Base-by-base conservation (phyloP, 352 stramenopile species). In the Phytophthora chlamydospora region DNA sequence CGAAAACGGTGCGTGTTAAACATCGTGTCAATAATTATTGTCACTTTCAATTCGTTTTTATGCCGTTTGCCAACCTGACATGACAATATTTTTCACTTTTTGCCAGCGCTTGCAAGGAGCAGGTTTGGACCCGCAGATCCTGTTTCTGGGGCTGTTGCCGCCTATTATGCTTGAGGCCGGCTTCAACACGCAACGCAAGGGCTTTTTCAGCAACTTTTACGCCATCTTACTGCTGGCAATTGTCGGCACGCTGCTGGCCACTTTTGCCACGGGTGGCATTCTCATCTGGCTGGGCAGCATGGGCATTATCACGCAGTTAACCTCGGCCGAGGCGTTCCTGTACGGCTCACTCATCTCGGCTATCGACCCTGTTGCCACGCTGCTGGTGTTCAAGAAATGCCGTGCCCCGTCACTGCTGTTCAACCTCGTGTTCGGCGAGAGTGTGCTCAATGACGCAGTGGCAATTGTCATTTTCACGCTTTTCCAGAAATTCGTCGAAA, bases 371-470 rank as follows among this genome's bases (percentile, higher is more conserved):
- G 91, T 98, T 29, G 88, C 90, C 12, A 97, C 90, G 24, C 68
- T 98, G 34, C 62, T 93, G 2, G 88, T 97, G n/a, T 97, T 98
- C 72, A 90, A 95, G 54, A 93, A 92, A 44, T 78, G 75, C 38
- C 52, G 76, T 29, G 82, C 78, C 6, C 82, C 83, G 14, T 78
- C 91, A 8, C 68, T 91, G 38, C 73, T 98, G 4, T 98, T 98
- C 58, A 98, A 98, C 55, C 71, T 98, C 31, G 82, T 98, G 4
- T 98, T 98, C 70, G 93, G 94, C 44, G 92, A 98, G 67, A 92
- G 77, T 17, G 85, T 96, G 29, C 67, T 98, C 4, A 98, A 97
- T 63, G 91, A 98, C 58, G 90, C 90, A 6, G 83, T 97, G 14
- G 83, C 79, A 0, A 89, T 98, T 19, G 89, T 94, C 12, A 66